These are phyloP conservation scores for Sisymbrium altissimum DNA, from an alignment of 345 rosid species.

Conservation along the genomic window DNA sequence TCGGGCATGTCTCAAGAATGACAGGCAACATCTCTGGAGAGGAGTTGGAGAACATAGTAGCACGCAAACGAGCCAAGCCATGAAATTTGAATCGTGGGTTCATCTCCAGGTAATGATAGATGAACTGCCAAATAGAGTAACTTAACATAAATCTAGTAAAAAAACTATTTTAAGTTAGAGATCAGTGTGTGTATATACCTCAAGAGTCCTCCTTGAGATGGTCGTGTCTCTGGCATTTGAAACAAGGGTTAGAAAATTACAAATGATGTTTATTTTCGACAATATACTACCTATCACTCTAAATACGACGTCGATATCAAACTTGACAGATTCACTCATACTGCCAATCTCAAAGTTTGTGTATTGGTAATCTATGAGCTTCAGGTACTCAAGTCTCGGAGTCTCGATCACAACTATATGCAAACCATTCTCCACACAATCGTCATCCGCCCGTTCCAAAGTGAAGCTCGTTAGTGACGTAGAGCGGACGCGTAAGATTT, in stretches of 20 bases:
- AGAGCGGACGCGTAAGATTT: not conserved
- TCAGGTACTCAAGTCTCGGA: conserved; percentile 13
- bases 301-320: conserved; percentile 12
- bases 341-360: not conserved
- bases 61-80: not conserved
- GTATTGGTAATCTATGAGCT: not conserved
- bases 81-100: not conserved
- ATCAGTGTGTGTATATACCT: not conserved
- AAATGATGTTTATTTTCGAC: not conserved
- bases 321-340: not conserved
- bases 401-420: not conserved
- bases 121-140: not conserved
- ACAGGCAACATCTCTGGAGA: conserved; percentile 7
- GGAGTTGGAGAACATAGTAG: conserved; percentile 3
- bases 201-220: conserved; percentile 18
- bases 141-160: not conserved
- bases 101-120: not conserved
- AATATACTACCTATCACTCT: not conserved
- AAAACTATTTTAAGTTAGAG: not conserved
- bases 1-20: conserved; percentile 19
- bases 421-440: not conserved
- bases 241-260: not conserved
- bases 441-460: not conserved
- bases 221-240: conserved; percentile 3
- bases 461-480: conserved; percentile 9